Conservation (phyloP, 306 rosid species). For the Casuarina glauca region DNA sequence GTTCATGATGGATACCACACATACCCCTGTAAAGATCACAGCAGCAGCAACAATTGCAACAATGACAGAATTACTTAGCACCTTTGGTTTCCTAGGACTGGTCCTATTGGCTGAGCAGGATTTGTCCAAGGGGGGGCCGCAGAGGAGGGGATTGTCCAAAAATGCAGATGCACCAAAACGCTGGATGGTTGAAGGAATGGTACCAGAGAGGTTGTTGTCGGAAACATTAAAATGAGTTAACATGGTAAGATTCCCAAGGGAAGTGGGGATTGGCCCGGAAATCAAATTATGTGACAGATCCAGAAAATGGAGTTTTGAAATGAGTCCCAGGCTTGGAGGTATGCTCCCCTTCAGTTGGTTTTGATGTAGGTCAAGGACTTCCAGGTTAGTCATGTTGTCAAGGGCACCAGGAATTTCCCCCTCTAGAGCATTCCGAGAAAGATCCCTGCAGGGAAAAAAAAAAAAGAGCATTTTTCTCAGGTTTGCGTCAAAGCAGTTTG, state of each 20-base stretch:
- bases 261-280: constrained; percentile 65
- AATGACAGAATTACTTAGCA: constrained; percentile 73
- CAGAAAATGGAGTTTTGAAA: constrained; percentile 57
- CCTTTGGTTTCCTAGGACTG: constrained; percentile 46
- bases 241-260: constrained; percentile 62
- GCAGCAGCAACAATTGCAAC: constrained; percentile 95
- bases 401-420: constrained; percentile 74
- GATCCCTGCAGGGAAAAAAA: constrained; percentile 69
- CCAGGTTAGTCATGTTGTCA: constrained; percentile 70
- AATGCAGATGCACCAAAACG: constrained; percentile 68
- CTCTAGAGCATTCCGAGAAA: constrained; percentile 74
- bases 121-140: constrained; percentile 78
- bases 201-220: constrained; percentile 77
- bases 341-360: constrained; percentile 80
- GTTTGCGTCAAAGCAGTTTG: constrained; percentile 27
- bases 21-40: constrained; percentile 80
- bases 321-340: constrained; percentile 66
- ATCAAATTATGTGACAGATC: constrained; percentile 79
- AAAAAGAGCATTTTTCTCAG: constrained; percentile 32
- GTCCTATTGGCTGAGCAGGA: constrained; percentile 61
- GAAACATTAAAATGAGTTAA: constrained; percentile 74
- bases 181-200: constrained; percentile 62
- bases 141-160: constrained; percentile 74
- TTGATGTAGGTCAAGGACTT: constrained; percentile 71
- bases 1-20: constrained; percentile 78